phyloP scores from a whole-genome alignment of 371 early-diverging fungal genomes.

The Mortierella sp. region DNA sequence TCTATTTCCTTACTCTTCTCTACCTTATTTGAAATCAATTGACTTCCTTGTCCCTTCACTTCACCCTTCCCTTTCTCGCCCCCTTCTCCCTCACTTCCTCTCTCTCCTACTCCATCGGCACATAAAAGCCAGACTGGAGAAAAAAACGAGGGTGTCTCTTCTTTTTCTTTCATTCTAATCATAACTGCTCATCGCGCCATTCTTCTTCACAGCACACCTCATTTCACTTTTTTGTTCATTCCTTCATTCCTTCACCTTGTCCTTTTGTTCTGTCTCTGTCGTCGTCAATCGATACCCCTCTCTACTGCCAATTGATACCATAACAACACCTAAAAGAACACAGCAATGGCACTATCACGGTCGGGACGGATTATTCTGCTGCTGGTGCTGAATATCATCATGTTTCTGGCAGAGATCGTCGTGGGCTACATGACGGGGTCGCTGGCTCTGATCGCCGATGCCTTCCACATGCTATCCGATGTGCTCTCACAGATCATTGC shows the following conservation, averaged over 20 bases:
- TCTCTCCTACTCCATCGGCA: background rate
- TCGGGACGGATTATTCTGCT: constrained; percentile 69
- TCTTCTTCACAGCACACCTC: too few species aligned
- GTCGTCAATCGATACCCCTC: background rate
- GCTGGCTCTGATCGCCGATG: constrained; percentile 93
- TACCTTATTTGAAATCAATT: background rate
- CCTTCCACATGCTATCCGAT: constrained; percentile 95
- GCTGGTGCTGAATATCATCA: constrained; percentile 70
- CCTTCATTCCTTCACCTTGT: background rate
- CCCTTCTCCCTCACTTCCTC: background rate
- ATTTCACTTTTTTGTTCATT: background rate
- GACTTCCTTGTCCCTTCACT: background rate
- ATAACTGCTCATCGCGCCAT: too few species aligned
- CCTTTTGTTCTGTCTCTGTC: background rate
- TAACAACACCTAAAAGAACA: background rate
- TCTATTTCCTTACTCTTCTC: background rate
- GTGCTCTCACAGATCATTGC: constrained; percentile 85
- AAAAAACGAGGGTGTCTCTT: background rate
- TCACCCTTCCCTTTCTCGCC: background rate
- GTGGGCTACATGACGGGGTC: constrained; percentile 84
- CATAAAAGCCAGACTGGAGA: background rate
- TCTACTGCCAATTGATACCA: background rate
- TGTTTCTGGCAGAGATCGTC: constrained; percentile 85
- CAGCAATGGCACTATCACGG: constrained; percentile 35
- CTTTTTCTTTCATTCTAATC: background rate